phyloP scores from a whole-genome alignment of 1,284 basidiomycete genomes.

The Phylloporus sp. region DNA sequence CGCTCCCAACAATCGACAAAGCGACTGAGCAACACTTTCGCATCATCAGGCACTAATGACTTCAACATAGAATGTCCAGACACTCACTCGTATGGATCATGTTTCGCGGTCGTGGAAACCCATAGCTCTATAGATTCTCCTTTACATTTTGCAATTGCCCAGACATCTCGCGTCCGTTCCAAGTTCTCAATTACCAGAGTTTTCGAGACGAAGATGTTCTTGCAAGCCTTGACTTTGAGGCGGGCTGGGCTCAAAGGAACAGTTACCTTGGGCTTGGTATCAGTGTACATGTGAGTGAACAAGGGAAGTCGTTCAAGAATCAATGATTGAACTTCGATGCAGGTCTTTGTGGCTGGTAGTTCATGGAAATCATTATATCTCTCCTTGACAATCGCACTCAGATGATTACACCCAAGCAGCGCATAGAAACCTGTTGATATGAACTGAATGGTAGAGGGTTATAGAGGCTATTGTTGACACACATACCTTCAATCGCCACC shows the following conservation, averaged over 20 bases:
- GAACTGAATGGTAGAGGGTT: background rate
- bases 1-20: constrained; percentile 1
- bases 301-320: constrained; percentile 7
- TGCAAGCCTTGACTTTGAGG: constrained; percentile 5
- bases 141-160: background rate
- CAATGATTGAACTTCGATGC: background rate
- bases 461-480: background rate
- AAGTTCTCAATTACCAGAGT: background rate
- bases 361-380: background rate
- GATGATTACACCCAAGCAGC: background rate
- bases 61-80: background rate
- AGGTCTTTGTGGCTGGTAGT: background rate
- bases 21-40: background rate
- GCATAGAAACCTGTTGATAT: constrained; percentile 2
- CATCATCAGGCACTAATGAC: background rate
- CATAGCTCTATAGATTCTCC: background rate
- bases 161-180: background rate
- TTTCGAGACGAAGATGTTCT: background rate
- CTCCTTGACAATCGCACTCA: background rate
- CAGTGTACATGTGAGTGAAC: background rate
- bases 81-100: constrained; percentile 8
- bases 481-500: constrained; percentile 4
- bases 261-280: background rate
- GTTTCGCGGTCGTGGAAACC: background rate
- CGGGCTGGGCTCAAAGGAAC: background rate